phyloP scores from a whole-genome alignment of 176 grass and related monocot species.

The Cymbopogon citratus region DNA sequence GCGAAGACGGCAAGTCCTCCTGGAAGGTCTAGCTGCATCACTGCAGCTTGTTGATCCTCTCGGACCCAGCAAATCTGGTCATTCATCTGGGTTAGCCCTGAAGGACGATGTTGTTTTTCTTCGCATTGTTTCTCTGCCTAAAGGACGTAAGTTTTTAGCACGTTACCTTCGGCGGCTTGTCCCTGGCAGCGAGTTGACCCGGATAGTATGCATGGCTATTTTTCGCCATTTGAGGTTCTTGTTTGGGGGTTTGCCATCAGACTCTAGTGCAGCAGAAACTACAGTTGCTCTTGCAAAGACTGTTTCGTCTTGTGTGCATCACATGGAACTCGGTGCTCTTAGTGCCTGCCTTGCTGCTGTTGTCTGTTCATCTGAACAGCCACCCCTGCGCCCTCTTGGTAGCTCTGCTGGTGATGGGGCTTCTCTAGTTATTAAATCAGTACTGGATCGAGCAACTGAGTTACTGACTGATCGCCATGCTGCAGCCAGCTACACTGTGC shows the following conservation, averaged over 20 bases:
- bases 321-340: constrained; percentile 85
- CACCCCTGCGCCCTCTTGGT: constrained; percentile 85
- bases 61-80: constrained; percentile 51
- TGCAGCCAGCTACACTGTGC: constrained; percentile 49
- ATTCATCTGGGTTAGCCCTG: constrained; percentile 61
- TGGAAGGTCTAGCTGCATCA: constrained; percentile 92
- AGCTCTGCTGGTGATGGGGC: constrained; percentile 90
- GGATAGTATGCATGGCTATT: constrained; percentile 94
- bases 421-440: constrained; percentile 74
- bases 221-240: constrained; percentile 90
- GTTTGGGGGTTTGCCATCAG: constrained; percentile 83
- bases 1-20: constrained; percentile 62
- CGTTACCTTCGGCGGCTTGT: constrained; percentile 72
- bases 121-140: constrained; percentile 82
- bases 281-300: constrained; percentile 59
- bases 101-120: constrained; percentile 95
- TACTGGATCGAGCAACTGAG: constrained; percentile 85
- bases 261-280: constrained; percentile 73
- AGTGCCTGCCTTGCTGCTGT: constrained; percentile 97
- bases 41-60: constrained; percentile 90
- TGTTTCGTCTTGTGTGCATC: constrained; percentile 58
- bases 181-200: constrained; percentile 74
- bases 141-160: constrained; percentile 77
- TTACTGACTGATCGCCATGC: constrained; percentile 71
- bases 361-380: constrained; percentile 97